A percentile compares a stretch with the other conserved stretches of the same genome.
phyloP scores from a whole-genome alignment of 2,329 filamentous ascomycete species.

The Pseudocercospora cruenta region DNA sequence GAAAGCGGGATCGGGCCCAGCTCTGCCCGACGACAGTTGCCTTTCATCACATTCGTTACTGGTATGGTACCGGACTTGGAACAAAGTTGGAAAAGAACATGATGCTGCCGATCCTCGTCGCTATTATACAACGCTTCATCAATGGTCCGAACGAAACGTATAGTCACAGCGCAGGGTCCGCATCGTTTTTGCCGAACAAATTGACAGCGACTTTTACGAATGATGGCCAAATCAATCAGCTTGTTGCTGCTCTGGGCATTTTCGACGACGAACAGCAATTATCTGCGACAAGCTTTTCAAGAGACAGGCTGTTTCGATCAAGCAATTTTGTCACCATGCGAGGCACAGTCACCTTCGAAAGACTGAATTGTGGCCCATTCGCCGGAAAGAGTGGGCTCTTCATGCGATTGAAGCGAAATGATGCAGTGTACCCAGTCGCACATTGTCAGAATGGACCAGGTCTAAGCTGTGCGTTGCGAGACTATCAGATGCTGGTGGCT shows the following conservation, averaged over 20 bases:
- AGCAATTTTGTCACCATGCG: slow-evolving; percentile 65
- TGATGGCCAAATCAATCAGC: slow-evolving; percentile 67
- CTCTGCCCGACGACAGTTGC: background rate
- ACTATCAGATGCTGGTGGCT: slow-evolving; percentile 36
- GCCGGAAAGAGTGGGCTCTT: slow-evolving; percentile 46
- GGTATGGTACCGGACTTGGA: too few species aligned
- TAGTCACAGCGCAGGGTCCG: background rate
- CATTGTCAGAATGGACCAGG: slow-evolving; percentile 54
- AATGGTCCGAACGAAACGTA: too few species aligned
- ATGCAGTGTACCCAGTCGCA: slow-evolving; percentile 64
- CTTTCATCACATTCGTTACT: too few species aligned
- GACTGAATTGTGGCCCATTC: slow-evolving; percentile 55
- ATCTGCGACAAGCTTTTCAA: slow-evolving; percentile 47
- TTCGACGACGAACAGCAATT: slow-evolving; percentile 61
- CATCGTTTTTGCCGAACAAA: background rate
- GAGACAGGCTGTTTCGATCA: slow-evolving; percentile 56
- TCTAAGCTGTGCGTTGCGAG: slow-evolving; percentile 49
- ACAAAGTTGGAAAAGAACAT: too few species aligned
- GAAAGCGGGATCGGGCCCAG: background rate
- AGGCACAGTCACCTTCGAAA: slow-evolving; percentile 62
- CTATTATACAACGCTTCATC: too few species aligned
- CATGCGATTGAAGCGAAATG: slow-evolving; percentile 64
- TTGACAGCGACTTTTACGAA: slow-evolving; percentile 67
- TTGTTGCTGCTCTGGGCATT: slow-evolving; percentile 62
- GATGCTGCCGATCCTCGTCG: too few species aligned